Conservation (phyloP, 1,284 basidiomycete species). For the Apiotrichum gracile region DNA sequence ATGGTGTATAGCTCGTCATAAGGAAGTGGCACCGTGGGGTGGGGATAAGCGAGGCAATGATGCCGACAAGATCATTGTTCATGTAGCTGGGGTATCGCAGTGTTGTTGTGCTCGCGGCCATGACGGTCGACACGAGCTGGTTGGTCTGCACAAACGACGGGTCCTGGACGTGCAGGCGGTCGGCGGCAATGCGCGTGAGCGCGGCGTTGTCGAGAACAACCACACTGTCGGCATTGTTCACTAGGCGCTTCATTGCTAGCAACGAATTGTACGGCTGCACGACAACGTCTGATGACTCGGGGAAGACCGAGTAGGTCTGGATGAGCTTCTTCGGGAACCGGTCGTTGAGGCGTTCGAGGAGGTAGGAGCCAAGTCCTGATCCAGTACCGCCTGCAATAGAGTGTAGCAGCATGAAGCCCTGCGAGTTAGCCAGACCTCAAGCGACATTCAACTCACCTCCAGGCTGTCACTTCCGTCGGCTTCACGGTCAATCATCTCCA, state of each 20-base stretch:
- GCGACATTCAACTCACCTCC: constrained; percentile 59
- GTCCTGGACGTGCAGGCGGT: constrained; percentile 83
- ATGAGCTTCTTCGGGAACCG: constrained; percentile 98
- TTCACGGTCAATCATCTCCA: constrained; percentile 99
- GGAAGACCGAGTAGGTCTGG: constrained; percentile 98
- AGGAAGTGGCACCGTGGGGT: constrained; percentile 99
- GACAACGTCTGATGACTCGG: constrained; percentile 88
- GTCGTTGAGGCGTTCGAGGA: constrained; percentile 93
- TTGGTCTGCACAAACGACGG: constrained; percentile 93
- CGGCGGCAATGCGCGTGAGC: constrained; percentile 81
- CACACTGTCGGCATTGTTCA: constrained; percentile 94
- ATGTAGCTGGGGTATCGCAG: constrained; percentile 97
- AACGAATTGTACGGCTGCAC: constrained; percentile 97
- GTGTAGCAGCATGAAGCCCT: constrained; percentile 99
- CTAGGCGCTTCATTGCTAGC: constrained; percentile 87
- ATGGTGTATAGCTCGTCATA: constrained; percentile 99
- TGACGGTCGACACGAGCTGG: constrained; percentile 62
- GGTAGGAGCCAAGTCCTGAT: constrained; percentile 93
- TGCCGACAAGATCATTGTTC: constrained; percentile 98
- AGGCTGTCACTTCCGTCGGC: constrained; percentile 97
- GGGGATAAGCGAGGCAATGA: constrained; percentile 94
- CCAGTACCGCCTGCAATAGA: constrained; percentile 99
- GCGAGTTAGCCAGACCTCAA: constrained; percentile 2
- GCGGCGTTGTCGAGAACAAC: constrained; percentile 97
- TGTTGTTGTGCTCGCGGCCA: constrained; percentile 90